These are phyloP conservation scores for Yamadazyma phyllophila DNA, from an alignment of 805 yeast genomes.

Conservation along the genomic window DNA sequence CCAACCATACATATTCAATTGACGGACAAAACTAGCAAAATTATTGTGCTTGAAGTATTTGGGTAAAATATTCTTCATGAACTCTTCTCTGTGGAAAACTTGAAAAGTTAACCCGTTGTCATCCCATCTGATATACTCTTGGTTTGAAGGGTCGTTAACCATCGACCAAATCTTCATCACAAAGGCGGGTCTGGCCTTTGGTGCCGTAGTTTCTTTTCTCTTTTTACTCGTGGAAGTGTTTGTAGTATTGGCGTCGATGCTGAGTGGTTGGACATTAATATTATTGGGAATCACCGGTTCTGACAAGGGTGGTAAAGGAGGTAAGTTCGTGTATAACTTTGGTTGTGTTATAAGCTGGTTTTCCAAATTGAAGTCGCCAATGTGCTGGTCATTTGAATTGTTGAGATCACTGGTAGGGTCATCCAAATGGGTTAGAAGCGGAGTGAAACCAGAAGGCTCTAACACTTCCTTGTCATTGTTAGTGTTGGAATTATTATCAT, in stretches of 20 bases:
- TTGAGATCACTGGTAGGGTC: constrained; percentile 7
- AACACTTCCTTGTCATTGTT: not conserved
- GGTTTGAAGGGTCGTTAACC: constrained; percentile 79
- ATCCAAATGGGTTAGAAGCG: constrained; percentile 9
- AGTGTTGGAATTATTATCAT: not conserved
- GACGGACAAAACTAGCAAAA: constrained; percentile 43
- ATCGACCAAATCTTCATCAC: constrained; percentile 93
- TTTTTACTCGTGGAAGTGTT: constrained; percentile 9
- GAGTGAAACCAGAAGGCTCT: constrained; percentile 13
- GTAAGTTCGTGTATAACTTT: constrained; percentile 15
- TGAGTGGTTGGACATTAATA: constrained; percentile 17
- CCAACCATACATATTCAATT: constrained; percentile 90
- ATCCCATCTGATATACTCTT: constrained; percentile 77
- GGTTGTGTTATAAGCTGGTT: constrained; percentile 13
- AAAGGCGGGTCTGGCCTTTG: constrained; percentile 80
- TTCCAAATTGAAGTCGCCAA: constrained; percentile 2
- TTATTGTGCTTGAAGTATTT: constrained; percentile 67
- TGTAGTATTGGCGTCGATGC: constrained; percentile 2
- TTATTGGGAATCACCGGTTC: constrained; percentile 28
- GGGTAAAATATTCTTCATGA: constrained; percentile 82
- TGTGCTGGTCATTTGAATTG: not conserved
- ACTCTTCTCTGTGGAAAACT: constrained; percentile 78
- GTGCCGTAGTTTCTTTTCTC: constrained; percentile 29
- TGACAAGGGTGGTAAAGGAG: constrained; percentile 29
- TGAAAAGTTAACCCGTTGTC: constrained; percentile 83